Base-by-base conservation (phyloP, 768 basidiomycete genomes). In the Tricholoma terreum region DNA sequence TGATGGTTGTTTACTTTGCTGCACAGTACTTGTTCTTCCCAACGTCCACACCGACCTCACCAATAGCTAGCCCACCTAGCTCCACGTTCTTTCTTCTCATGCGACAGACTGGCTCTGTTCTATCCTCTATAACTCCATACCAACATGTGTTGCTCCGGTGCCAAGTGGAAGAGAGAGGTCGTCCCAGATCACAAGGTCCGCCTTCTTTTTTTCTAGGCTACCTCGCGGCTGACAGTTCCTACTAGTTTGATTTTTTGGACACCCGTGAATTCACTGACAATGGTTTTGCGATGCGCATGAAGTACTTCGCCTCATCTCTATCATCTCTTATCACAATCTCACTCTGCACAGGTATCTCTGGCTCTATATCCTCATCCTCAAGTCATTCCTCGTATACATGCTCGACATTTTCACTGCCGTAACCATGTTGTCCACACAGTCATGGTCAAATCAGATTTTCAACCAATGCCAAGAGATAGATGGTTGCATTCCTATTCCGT, bases 371-470 rank as follows among this genome's bases (percentile, higher is more conserved):
- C 80, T 94, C 67, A 86, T 98, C 55, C 84, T 97, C 79, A 98
- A 97, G 73, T 93, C 92, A 31, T 90, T 98, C 77, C 85, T 94
- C 55, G 96, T 99, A 73, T 97, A 98, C 75, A 79, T 95, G 59
- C 90, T 92, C 73, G 97, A 99, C 83, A 94, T 98, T 71, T 99
- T 95, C 77, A 94, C 96, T 35, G 94, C 93, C 60, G 84, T 93
- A 60, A 97, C 96, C 64, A 94, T 98, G 90, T 89, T 98, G 74
- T 87, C 90, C 22, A 94, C 94, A 19, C 80, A 82, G 38, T 80
- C 84, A 33, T 99, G 96, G 96, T 87, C 91, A 55, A 95, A 91
- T 67, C 83, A 91, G 71, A 97, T 98, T 67, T 90, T 92, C 74
- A 77, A 84, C 58, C 81, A 86, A 61, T 95, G 94, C 69, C 67